Evolutionary conservation across 179 eudicot species (phyloP), one percentile per base, ranked within the genome.

Genomic region (Amaranthus tricolor): DNA sequence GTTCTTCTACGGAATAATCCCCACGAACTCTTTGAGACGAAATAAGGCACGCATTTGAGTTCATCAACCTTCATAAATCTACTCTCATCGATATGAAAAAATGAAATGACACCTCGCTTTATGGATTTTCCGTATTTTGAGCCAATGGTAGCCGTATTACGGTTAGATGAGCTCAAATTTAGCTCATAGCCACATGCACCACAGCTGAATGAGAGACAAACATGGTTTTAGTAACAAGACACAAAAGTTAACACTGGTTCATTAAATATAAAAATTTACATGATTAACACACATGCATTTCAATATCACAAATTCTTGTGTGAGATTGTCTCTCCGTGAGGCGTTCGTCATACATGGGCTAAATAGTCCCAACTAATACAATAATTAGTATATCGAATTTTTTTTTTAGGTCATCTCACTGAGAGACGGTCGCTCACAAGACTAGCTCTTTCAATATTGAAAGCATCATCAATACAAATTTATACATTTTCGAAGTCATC

Each of bases 91-190:
- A 92, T 80, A 73, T 80, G 83, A 82, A 82, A 88, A 76, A 92
- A 92, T 10, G 97, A 90, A 59, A 90, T 84, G 66, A 86, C 84
- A 66, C 97, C 97, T 49, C 84, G 85, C 79, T 84, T 92, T 56
- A 92, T 92, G 63, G 91, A 88, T 84, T 92, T 92, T 16, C 90
- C 89, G 48, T 92, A 92, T 74, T 92, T 87, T 56, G 93, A 90
- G 70, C 97, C 91, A 0, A 92, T 88, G 58, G 86, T 81, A 58
- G 91, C 78, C 6, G 96, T 92, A 63, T 90, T 92, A 62, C 96
- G 86, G 70, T 83, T 83, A 17, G 90, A 92, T 16, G 97, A 92
- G 78, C 86, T 88, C 77, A 92, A 77, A 78, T 90, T 90, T 44
- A 92, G 81, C 44, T 92, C 93, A 69, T 85, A 90, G 17, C 97